Percentiles rank a stretch among this genome's conserved stretches.
Conservation (phyloP, 1,284 basidiomycete genomes). For the Wolfiporia cocos region DNA sequence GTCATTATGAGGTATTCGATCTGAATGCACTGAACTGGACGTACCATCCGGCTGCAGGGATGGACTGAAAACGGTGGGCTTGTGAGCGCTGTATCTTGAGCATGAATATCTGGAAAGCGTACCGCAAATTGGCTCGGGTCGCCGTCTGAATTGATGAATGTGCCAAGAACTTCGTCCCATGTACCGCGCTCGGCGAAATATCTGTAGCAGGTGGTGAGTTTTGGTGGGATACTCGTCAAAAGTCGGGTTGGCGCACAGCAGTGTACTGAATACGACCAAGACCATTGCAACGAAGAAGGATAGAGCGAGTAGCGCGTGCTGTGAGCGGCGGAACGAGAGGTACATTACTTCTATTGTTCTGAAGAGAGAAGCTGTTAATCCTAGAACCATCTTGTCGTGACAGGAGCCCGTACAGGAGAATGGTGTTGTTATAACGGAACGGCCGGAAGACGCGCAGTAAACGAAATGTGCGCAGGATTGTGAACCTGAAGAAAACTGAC, state of each 20-base stretch:
- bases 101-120: constrained; percentile 20
- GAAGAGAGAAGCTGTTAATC: neutral
- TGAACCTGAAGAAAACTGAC: constrained; percentile 84
- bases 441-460: constrained; percentile 83
- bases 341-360: constrained; percentile 93
- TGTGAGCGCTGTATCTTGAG: too few relatives aligned
- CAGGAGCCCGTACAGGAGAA: constrained; percentile 56
- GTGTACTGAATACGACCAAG: constrained; percentile 79
- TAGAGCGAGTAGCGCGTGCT: constrained; percentile 81
- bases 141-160: constrained; percentile 80
- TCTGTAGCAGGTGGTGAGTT: constrained; percentile 29
- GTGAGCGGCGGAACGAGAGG: constrained; percentile 77
- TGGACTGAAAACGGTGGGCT: too few relatives aligned
- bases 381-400: neutral
- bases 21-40: constrained; percentile 12
- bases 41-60: constrained; percentile 73
- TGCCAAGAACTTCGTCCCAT: constrained; percentile 76
- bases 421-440: constrained; percentile 77
- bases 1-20: too few relatives aligned
- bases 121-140: constrained; percentile 74
- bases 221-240: too few relatives aligned
- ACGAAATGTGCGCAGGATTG: constrained; percentile 79
- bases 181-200: constrained; percentile 86
- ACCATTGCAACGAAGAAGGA: constrained; percentile 88
- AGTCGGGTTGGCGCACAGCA: too few relatives aligned